These are phyloP conservation scores for Coniochaeta hoffmannii DNA, from an alignment of 2,329 filamentous ascomycete genomes.

Conservation along the genomic window DNA sequence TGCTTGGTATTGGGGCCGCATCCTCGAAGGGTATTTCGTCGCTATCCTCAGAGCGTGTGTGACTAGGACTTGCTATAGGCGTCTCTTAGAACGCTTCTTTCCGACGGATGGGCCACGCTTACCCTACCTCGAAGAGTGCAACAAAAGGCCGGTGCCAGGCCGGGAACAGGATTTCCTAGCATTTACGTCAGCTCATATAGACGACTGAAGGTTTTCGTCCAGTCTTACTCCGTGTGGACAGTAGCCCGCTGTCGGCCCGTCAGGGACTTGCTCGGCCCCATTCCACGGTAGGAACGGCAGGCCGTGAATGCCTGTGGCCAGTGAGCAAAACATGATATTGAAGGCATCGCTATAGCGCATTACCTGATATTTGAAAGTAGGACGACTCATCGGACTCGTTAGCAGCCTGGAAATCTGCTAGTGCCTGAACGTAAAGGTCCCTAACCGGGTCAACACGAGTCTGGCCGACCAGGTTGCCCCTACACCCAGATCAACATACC, in stretches of 20 bases:
- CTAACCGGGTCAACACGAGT: constrained; percentile 16
- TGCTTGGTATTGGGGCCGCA: constrained; percentile 28
- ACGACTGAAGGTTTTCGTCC: not conserved
- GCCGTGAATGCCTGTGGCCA: constrained; percentile 29
- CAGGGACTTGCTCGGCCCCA: constrained; percentile 21
- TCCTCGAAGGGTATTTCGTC: constrained; percentile 27
- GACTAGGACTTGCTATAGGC: constrained; percentile 42
- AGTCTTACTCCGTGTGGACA: constrained; percentile 37
- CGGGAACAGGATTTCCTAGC: constrained; percentile 40
- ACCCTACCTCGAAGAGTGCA: constrained; percentile 43
- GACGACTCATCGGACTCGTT: constrained; percentile 35
- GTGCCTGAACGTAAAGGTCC: constrained; percentile 42
- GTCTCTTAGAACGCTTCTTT: not conserved
- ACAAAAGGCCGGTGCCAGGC: constrained; percentile 52
- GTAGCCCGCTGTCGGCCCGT: constrained; percentile 29
- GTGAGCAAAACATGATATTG: not conserved
- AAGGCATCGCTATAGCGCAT: constrained; percentile 1
- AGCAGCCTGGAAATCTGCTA: constrained; percentile 33
- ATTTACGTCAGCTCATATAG: not conserved
- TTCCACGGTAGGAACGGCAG: constrained; percentile 34
- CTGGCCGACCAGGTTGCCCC: constrained; percentile 5
- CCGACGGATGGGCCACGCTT: not conserved
- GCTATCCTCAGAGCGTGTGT: constrained; percentile 38
- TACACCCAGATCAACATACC: constrained; percentile 22
- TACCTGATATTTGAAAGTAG: constrained; percentile 43